Base-by-base conservation (phyloP, 31 red algal genomes). In the Asparagopsis taxiformis region DNA sequence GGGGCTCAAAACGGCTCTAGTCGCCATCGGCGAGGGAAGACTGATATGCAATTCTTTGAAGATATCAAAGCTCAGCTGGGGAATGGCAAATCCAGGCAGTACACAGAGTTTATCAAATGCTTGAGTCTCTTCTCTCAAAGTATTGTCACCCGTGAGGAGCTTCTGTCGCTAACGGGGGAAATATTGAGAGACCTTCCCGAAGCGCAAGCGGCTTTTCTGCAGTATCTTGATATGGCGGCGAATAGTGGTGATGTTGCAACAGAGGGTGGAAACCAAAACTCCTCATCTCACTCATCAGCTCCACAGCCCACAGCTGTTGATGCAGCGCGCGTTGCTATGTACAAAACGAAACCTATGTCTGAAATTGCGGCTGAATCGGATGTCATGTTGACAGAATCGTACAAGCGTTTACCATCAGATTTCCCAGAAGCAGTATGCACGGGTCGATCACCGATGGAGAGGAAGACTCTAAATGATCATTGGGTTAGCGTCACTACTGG, bases 81-180 rank as follows among this genome's bases (percentile, higher is more conserved):
- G 38, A 61, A 51, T 8, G 55, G 32, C 16, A 79, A 88, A 32
- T 35, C 29, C 13, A 36, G 74, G 34, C 28, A 77, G 19, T 98
- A 91, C 55, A 80, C 35, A 25, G 90, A 94, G 28, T 94, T 98
- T 57, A 94, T 98, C 71, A 98, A 95, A 73, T 92, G 82, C 43
- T 62, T 94, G 10, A 82, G 67, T 26, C 70, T 99, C 25, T 92
- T 94, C 52, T 88, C 81, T 23, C 82, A 89, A 24, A 68, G 82
- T 37, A 99, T 94, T 58, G 90, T 99, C 29, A 56, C 71, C 0
- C 58, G 65, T 10, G 70, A 82, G 50, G 96, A 99, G 68, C 72
- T 94, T 26, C 10, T 89, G 15, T 55, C 37, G 31, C 69, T 98
- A 34, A 66, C 75, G 2, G 59, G 75, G 30, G 91, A 92, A 46